Evolutionary conservation across 441 rosid genomes (phyloP).

Genomic region (Erodium chrysanthum): DNA sequence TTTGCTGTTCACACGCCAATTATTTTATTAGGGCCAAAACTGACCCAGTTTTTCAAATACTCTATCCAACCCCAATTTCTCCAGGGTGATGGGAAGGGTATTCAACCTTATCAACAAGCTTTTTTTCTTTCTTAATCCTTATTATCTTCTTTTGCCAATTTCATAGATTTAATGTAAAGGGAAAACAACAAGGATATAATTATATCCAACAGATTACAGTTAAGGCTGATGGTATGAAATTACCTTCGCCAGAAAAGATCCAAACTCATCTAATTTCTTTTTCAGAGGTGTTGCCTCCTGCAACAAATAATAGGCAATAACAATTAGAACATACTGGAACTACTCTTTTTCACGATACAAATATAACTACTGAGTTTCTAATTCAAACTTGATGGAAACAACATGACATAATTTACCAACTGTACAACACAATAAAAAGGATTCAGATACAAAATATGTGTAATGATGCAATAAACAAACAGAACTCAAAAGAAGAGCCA

Average conservation of each 20-base stretch:
- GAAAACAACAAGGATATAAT: not conserved
- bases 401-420: not conserved
- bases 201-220: not conserved
- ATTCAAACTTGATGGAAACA: not conserved
- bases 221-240: constrained; percentile 15
- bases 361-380: constrained; percentile 1
- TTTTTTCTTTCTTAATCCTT: not conserved
- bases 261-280: constrained; percentile 96
- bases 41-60: not conserved
- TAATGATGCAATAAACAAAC: not conserved
- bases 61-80: constrained; percentile 7
- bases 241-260: constrained; percentile 96
- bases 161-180: not conserved
- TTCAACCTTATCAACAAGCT: not conserved
- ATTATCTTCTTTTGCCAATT: not conserved
- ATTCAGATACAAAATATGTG: not conserved
- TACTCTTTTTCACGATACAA: constrained; percentile 6
- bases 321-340: constrained; percentile 6
- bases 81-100: not conserved
- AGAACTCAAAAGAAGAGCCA: not conserved
- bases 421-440: not conserved
- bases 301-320: constrained; percentile 22
- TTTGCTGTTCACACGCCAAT: not conserved
- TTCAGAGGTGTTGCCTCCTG: constrained; percentile 95
- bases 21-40: not conserved